A percentile compares a stretch with the other conserved stretches of the same genome.
Evolutionary conservation across 257 asterid genomes (phyloP).

Genomic region (Lantana camara): DNA sequence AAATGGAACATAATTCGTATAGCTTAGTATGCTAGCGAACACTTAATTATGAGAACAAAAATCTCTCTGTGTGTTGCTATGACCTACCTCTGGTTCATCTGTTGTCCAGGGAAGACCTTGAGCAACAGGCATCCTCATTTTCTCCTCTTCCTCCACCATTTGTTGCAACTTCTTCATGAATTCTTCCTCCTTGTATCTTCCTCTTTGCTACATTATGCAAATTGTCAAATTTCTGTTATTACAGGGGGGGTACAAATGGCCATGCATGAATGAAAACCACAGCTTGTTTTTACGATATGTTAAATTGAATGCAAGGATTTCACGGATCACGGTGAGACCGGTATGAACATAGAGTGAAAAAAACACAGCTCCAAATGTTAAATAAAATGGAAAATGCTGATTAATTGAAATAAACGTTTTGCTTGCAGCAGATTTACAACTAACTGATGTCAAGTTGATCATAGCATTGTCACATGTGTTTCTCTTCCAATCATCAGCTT

Average conservation of each 20-base stretch:
- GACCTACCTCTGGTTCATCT: slow-evolving; percentile 78
- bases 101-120: slow-evolving; percentile 93
- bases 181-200: slow-evolving; percentile 78
- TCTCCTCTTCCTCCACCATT: slow-evolving; percentile 73
- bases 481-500: neutral
- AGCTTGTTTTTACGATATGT: neutral
- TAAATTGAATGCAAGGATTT: neutral
- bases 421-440: neutral
- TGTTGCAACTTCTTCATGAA: slow-evolving; percentile 59
- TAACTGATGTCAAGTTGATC: too few relatives aligned
- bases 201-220: slow-evolving; percentile 70
- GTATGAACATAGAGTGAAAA: neutral
- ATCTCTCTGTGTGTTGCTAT: neutral
- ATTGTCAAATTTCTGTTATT: slow-evolving; percentile 16
- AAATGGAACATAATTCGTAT: neutral
- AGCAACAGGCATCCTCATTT: slow-evolving; percentile 64
- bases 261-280: slow-evolving; percentile 19
- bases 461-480: neutral
- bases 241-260: slow-evolving; percentile 2
- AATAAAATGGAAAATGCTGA: neutral
- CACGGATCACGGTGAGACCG: neutral
- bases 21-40: neutral
- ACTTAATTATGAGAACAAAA: neutral
- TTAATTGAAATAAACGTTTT: neutral
- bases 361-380: neutral